A percentile compares a stretch with the other conserved stretches of the same genome.
phyloP scores from a whole-genome alignment of 2,329 filamentous ascomycete genomes.

The Tolypocladium nubicola region DNA sequence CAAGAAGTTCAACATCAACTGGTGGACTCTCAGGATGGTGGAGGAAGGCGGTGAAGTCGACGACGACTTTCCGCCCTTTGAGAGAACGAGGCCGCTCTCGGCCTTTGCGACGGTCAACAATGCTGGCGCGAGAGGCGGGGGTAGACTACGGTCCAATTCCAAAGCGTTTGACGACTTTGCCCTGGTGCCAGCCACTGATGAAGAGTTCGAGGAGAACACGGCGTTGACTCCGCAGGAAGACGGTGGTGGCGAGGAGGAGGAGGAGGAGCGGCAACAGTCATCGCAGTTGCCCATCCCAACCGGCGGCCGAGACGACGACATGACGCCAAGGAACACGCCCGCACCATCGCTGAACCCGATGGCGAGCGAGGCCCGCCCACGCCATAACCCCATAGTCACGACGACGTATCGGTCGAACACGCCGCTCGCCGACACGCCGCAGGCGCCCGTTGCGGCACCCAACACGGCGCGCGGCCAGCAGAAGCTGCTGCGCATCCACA shows the following conservation, averaged over 20 bases:
- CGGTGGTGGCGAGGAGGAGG: conserved; percentile 48
- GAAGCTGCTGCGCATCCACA: conserved; percentile 62
- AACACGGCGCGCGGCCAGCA: conserved; percentile 49
- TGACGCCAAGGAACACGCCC: conserved; percentile 13
- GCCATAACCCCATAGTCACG: conserved; percentile 49
- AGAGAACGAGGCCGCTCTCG: conserved; percentile 61
- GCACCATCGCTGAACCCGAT: conserved; percentile 19
- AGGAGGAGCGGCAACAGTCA: conserved; percentile 9
- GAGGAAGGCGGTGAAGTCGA: conserved; percentile 78
- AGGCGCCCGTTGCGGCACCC: conserved; percentile 30
- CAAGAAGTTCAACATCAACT: conserved; percentile 66
- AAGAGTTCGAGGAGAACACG: conserved; percentile 60
- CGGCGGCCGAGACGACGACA: conserved; percentile 4
- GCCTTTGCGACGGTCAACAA: conserved; percentile 79
- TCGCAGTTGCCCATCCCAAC: neutral
- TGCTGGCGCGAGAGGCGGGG: conserved; percentile 57
- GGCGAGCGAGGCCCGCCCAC: conserved; percentile 21
- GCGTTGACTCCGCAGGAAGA: conserved; percentile 55
- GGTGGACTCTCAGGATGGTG: conserved; percentile 75
- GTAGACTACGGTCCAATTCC: conserved; percentile 53
- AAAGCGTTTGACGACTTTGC: conserved; percentile 78
- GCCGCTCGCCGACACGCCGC: conserved; percentile 45
- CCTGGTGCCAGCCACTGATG: conserved; percentile 59
- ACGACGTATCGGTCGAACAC: conserved; percentile 47
- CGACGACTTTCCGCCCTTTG: conserved; percentile 72